These are phyloP conservation scores for Russula emetica DNA, from an alignment of 768 basidiomycete genomes.

Conservation along the genomic window DNA sequence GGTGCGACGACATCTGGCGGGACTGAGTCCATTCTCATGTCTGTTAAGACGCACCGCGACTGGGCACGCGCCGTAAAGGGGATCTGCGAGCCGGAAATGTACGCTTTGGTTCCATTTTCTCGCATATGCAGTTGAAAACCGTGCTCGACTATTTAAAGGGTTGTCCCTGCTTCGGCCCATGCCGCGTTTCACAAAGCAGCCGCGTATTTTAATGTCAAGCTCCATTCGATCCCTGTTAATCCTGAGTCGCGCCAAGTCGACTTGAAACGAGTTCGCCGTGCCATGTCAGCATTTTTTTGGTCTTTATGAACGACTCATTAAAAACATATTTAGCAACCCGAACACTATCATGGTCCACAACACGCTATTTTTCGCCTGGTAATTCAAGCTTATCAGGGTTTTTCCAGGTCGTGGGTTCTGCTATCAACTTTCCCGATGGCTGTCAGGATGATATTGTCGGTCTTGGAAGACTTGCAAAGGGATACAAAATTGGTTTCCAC, in stretches of 20 bases:
- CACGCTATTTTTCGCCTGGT: not conserved
- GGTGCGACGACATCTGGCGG: constrained; percentile 94
- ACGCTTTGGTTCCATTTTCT: constrained; percentile 30
- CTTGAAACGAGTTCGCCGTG: constrained; percentile 70
- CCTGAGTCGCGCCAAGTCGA: constrained; percentile 71
- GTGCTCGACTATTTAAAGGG: constrained; percentile 42
- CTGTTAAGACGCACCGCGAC: constrained; percentile 89
- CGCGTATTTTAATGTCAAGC: constrained; percentile 83
- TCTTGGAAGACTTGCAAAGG: constrained; percentile 68
- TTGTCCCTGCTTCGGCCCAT: constrained; percentile 81
- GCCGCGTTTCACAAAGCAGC: constrained; percentile 95
- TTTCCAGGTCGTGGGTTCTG: constrained; percentile 74
- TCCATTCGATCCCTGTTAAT: constrained; percentile 83
- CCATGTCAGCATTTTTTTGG: constrained; percentile 59
- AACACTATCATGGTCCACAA: constrained; percentile 79
- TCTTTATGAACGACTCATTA: constrained; percentile 10
- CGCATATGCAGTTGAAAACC: constrained; percentile 14
- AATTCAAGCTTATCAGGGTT: constrained; percentile 7
- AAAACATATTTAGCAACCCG: constrained; percentile 52
- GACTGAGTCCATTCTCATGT: constrained; percentile 95
- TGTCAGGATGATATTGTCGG: constrained; percentile 82
- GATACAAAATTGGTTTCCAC: constrained; percentile 78
- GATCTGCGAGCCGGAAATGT: constrained; percentile 93
- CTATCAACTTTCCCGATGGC: constrained; percentile 82
- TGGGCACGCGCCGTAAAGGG: constrained; percentile 85